Percentiles rank a stretch among this genome's conserved stretches.
Evolutionary conservation across 768 basidiomycete genomes (phyloP).

Genomic region (Rhodotorula sphaerocarpa): DNA sequence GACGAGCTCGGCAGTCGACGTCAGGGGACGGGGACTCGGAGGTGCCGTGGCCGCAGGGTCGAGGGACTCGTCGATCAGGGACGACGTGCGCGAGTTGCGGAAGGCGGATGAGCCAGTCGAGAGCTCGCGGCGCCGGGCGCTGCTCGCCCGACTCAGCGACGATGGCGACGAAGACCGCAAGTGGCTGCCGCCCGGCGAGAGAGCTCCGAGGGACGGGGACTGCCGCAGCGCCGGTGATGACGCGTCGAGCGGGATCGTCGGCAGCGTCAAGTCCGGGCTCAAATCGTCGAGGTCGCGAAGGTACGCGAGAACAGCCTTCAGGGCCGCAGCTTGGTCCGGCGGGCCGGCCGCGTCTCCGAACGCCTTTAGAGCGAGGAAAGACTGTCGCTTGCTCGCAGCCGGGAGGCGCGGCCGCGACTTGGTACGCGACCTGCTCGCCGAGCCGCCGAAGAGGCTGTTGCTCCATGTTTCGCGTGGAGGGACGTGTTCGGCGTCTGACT

Average conservation of each 20-base stretch:
- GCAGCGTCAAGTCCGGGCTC: slow-evolving; percentile 49
- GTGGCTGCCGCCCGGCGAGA: not conserved
- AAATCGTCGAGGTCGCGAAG: slow-evolving; percentile 92
- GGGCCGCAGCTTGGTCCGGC: slow-evolving; percentile 32
- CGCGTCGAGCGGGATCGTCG: slow-evolving; percentile 17
- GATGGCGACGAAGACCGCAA: slow-evolving; percentile 8
- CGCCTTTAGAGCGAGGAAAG: slow-evolving; percentile 77
- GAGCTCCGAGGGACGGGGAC: slow-evolving; percentile 14
- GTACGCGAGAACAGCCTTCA: slow-evolving; percentile 91
- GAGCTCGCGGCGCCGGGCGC: slow-evolving; percentile 12
- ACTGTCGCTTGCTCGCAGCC: slow-evolving; percentile 62
- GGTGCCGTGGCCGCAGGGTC: too few relatives aligned
- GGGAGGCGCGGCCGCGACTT: not conserved
- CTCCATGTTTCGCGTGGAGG: too few relatives aligned
- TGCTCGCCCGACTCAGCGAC: slow-evolving; percentile 22
- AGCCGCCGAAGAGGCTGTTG: too few relatives aligned
- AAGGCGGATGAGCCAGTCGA: not conserved
- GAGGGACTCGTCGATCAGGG: slow-evolving; percentile 1
- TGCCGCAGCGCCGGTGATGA: slow-evolving; percentile 5
- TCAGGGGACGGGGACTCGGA: too few relatives aligned
- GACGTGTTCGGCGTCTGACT: slow-evolving; percentile 4
- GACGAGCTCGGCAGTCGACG: too few relatives aligned
- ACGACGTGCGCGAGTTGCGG: not conserved
- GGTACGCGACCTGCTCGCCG: not conserved
- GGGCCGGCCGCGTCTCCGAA: slow-evolving; percentile 57